phyloP scores from a whole-genome alignment of 129 eudicot genomes.

The Flaveria ramosissima region DNA sequence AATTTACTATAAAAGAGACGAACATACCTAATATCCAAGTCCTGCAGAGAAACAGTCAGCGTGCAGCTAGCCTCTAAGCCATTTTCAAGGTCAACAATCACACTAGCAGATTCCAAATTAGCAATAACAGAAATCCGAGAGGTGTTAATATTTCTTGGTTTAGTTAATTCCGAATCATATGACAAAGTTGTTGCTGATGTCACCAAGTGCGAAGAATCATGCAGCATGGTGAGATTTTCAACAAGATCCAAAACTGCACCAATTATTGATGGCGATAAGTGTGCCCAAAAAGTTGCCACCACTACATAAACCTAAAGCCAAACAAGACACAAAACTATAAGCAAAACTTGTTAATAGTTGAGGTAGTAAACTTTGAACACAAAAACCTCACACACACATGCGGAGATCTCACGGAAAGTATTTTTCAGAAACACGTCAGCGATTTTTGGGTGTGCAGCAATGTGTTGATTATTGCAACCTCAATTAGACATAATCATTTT shows the following conservation, averaged over 20 bases:
- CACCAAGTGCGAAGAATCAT: conserved; percentile 27
- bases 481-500: not conserved
- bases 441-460: not conserved
- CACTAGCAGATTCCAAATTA: conserved; percentile 48
- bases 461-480: not conserved
- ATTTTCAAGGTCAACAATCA: conserved; percentile 72
- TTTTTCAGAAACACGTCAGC: not conserved
- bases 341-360: not conserved
- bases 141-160: conserved; percentile 14
- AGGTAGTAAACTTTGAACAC: not conserved
- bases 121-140: conserved; percentile 51
- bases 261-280: conserved; percentile 62
- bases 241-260: conserved; percentile 51
- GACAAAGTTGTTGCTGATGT: conserved; percentile 18
- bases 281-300: conserved; percentile 49
- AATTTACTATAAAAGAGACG: conserved; percentile 4
- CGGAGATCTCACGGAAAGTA: not conserved
- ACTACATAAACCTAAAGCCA: conserved; percentile 56
- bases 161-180: conserved; percentile 23
- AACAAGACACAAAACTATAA: conserved; percentile 10
- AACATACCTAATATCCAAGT: conserved; percentile 57
- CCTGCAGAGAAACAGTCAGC: conserved; percentile 52
- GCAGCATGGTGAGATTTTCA: conserved; percentile 38
- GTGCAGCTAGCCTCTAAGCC: conserved; percentile 54
- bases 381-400: conserved; percentile 2